These are phyloP conservation scores for Pilaira anomala DNA, from an alignment of 192 early-diverging fungal genomes.

Conservation along the genomic window DNA sequence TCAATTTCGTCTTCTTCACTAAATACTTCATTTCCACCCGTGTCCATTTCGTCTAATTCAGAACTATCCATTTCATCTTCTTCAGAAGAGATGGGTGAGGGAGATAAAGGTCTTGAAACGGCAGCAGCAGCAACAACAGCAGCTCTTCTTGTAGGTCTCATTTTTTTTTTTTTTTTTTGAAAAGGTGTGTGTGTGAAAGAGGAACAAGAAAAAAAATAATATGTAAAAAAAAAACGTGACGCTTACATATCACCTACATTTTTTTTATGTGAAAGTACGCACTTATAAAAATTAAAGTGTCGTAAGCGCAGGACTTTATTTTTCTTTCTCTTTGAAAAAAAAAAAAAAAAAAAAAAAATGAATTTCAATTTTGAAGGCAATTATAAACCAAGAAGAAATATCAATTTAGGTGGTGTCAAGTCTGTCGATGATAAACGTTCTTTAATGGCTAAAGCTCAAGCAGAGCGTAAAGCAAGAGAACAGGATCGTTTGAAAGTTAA, in stretches of 20 bases:
- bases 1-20: conserved; percentile 22
- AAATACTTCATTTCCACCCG: conserved; percentile 9
- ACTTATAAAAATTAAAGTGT: neutral
- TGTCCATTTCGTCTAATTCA: conserved; percentile 20
- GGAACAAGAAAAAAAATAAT: neutral
- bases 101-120: conserved; percentile 1
- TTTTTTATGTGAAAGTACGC: no score
- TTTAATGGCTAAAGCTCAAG: conserved; percentile 67
- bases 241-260: neutral
- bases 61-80: conserved; percentile 16
- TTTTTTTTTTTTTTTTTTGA: neutral
- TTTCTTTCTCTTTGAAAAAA: conserved; percentile 3
- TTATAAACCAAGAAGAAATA: conserved; percentile 68
- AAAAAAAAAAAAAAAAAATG: neutral
- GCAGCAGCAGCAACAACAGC: neutral
- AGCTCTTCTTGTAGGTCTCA: conserved; percentile 17
- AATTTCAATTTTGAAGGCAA: conserved; percentile 77
- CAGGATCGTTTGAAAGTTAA: conserved; percentile 55
- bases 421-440: conserved; percentile 62
- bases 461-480: conserved; percentile 70
- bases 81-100: conserved; percentile 5
- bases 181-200: neutral
- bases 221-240: neutral
- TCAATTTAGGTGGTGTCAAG: conserved; percentile 80
- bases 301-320: neutral